phyloP scores from a whole-genome alignment of 805 yeast species.

The Starmerella sp. region DNA sequence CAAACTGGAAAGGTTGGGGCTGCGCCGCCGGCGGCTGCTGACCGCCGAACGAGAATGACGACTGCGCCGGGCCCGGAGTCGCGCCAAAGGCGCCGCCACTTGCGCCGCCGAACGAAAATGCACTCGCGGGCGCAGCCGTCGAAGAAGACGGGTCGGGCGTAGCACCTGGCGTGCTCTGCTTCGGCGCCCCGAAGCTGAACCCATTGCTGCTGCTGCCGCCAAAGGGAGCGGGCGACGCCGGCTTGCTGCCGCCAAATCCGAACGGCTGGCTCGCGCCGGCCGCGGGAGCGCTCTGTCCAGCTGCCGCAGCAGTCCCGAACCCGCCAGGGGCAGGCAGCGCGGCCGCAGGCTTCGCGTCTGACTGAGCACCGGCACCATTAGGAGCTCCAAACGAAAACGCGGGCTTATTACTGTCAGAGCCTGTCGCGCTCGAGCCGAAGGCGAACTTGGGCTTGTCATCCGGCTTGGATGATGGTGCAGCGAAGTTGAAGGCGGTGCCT shows the following conservation, averaged over 20 bases:
- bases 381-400: slow-evolving; percentile 11
- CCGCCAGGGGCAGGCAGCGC: not conserved
- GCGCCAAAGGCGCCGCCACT: not conserved
- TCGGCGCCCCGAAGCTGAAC: not conserved
- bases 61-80: not conserved
- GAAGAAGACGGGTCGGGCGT: not conserved
- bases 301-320: not conserved
- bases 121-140: not conserved
- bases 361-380: not conserved
- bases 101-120: not conserved
- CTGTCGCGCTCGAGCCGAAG: not conserved
- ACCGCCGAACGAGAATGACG: not conserved
- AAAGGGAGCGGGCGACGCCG: not conserved
- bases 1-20: not conserved
- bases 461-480: not conserved
- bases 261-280: slow-evolving; percentile 4
- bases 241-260: slow-evolving; percentile 6
- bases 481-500: not conserved
- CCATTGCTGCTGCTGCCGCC: not conserved
- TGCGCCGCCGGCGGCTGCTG: not conserved
- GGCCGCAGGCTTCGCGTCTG: slow-evolving; percentile 1
- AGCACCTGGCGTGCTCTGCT: not conserved
- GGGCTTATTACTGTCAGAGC: not conserved
- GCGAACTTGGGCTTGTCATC: not conserved
- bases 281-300: not conserved